Evolutionary conservation across 768 basidiomycete genomes (phyloP).

Genomic region (Russula lepida): DNA sequence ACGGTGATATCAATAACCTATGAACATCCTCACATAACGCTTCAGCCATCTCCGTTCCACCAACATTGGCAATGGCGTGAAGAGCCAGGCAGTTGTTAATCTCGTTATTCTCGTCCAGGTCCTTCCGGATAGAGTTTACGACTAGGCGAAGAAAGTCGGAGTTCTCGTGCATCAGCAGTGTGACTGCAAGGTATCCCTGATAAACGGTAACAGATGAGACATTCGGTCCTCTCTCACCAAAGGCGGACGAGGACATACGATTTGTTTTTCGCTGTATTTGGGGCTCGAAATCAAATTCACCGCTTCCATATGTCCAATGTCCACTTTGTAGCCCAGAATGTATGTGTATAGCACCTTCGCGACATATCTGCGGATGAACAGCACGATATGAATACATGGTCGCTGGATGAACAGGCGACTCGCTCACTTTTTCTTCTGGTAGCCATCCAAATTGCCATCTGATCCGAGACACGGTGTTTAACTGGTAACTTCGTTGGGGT

Average conservation of each 20-base stretch:
- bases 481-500: background rate
- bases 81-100: slow-evolving; percentile 93
- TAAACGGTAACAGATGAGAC: slow-evolving; percentile 3
- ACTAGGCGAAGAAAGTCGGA: slow-evolving; percentile 94
- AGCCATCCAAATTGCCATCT: slow-evolving; percentile 84
- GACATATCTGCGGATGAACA: slow-evolving; percentile 56
- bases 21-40: slow-evolving; percentile 91
- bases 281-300: slow-evolving; percentile 93
- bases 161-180: slow-evolving; percentile 97
- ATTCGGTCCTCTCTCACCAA: slow-evolving; percentile 2
- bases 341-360: slow-evolving; percentile 99
- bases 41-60: slow-evolving; percentile 98
- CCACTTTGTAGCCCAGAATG: slow-evolving; percentile 97
- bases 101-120: slow-evolving; percentile 90
- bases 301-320: slow-evolving; percentile 98
- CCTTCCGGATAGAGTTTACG: slow-evolving; percentile 97
- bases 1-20: slow-evolving; percentile 91
- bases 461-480: background rate
- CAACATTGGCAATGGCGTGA: slow-evolving; percentile 97
- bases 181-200: slow-evolving; percentile 96
- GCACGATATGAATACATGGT: background rate
- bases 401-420: slow-evolving; percentile 9
- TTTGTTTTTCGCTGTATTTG: slow-evolving; percentile 99
- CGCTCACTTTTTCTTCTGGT: slow-evolving; percentile 85
- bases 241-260: slow-evolving; percentile 49